phyloP scores from a whole-genome alignment of 2,329 filamentous ascomycete genomes.

The Xylariaceae sp. region DNA sequence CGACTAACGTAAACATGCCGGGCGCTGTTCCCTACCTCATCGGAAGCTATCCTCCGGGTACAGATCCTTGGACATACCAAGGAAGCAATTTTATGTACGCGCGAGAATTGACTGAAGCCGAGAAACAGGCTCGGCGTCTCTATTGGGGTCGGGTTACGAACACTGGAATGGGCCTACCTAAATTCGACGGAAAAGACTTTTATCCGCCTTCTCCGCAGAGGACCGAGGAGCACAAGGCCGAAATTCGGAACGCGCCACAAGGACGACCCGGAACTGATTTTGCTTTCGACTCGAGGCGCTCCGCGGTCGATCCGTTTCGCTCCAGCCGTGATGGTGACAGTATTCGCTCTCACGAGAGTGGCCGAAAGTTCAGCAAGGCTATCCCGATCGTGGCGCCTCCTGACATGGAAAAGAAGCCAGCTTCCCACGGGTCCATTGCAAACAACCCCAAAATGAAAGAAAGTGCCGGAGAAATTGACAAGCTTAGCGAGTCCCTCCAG shows the following conservation, averaged over 20 bases:
- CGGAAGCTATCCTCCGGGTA: constrained; percentile 46
- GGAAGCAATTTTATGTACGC: constrained; percentile 51
- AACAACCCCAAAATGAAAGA: constrained; percentile 7
- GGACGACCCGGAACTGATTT: constrained; percentile 17
- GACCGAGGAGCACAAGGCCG: constrained; percentile 10
- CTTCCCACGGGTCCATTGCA: constrained; percentile 1
- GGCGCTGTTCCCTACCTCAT: constrained; percentile 49
- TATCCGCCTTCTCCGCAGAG: constrained; percentile 55
- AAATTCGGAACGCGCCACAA: not conserved
- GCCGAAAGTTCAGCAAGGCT: constrained; percentile 32
- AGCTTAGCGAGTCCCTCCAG: constrained; percentile 13
- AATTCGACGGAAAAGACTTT: constrained; percentile 63
- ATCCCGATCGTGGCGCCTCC: constrained; percentile 34
- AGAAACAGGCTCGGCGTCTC: constrained; percentile 54
- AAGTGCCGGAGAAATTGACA: constrained; percentile 10
- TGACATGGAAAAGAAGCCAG: constrained; percentile 20
- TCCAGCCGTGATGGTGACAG: constrained; percentile 22
- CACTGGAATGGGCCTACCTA: constrained; percentile 52
- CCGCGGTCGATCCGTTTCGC: constrained; percentile 30
- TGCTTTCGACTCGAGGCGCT: constrained; percentile 11
- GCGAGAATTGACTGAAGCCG: constrained; percentile 55
- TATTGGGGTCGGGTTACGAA: constrained; percentile 58
- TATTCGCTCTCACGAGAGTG: constrained; percentile 25
- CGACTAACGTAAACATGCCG: constrained; percentile 10
- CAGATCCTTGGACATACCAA: constrained; percentile 39